Percentiles rank a stretch among this genome's conserved stretches.
phyloP scores from a whole-genome alignment of 768 basidiomycete genomes.

The Rubroboletus satanas region DNA sequence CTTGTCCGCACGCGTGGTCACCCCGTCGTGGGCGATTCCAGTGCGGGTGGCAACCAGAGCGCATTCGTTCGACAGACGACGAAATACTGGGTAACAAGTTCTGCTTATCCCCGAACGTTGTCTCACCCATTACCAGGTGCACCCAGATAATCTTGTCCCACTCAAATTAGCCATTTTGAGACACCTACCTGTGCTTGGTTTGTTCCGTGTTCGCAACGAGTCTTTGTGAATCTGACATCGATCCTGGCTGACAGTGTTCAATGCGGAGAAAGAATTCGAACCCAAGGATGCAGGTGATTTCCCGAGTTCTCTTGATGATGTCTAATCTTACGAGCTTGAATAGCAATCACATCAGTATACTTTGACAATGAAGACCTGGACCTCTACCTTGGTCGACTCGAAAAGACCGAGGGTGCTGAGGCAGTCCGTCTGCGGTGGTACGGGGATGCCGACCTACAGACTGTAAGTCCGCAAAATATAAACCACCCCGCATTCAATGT shows the following conservation, averaged over 20 bases:
- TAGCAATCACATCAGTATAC: constrained; percentile 95
- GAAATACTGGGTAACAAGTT: constrained; percentile 89
- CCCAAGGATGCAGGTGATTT: constrained; percentile 68
- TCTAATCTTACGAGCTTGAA: constrained; percentile 9
- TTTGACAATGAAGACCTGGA: constrained; percentile 96
- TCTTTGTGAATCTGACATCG: constrained; percentile 3
- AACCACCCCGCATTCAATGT: background rate
- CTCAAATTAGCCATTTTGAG: constrained; percentile 90
- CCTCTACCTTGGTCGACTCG: constrained; percentile 91
- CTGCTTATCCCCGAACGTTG: background rate
- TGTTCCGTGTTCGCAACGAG: constrained; percentile 16
- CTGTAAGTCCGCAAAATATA: constrained; percentile 43
- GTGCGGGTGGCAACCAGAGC: constrained; percentile 92
- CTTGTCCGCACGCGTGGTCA: constrained; percentile 94
- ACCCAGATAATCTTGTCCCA: constrained; percentile 91
- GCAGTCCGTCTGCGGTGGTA: constrained; percentile 97
- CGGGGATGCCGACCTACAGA: constrained; percentile 79
- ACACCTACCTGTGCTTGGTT: constrained; percentile 91
- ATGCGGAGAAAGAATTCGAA: constrained; percentile 90
- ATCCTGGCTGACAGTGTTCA: constrained; percentile 63
- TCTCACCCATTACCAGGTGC: constrained; percentile 44
- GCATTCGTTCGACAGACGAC: constrained; percentile 99
- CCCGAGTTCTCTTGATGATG: background rate
- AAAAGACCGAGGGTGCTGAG: constrained; percentile 98
- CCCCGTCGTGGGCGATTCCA: constrained; percentile 89